Evolutionary conservation across 768 basidiomycete species (phyloP), one percentile per base, ranked within the genome.

Genomic region (Pulveroboletus ravenelii): DNA sequence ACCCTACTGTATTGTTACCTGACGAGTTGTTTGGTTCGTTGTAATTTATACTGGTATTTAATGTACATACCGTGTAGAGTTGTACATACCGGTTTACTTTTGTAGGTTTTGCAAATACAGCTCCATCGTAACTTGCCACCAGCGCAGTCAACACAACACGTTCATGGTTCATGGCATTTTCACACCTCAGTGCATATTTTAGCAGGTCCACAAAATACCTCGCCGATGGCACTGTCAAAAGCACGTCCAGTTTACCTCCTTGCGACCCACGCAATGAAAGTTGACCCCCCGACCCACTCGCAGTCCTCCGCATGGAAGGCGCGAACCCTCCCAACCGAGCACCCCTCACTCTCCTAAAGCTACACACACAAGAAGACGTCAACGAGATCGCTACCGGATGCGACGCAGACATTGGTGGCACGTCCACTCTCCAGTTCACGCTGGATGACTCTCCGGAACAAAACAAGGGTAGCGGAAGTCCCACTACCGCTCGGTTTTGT

Each of bases 331-430:
- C 84, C 9, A 71, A 72, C 41, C 80, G 83, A 32, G 68, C 68
- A 5, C 85, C 89, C n/a, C 73, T 77, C 48, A 78, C 81, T 0
- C 75, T 93, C 44, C 82, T 81, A 62, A 74, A 75, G 7, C 80
- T 93, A 67, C 82, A 85, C 59, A 74, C 79, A 0, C 70, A 59
- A 15, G 73, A 78, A 20, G 81, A 87, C 53, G 61, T 90, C 42
- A 55, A 74, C 4, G 72, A 79, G n/a, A 84, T 84, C 53, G 88
- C 85, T 0, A 80, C 79, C 0, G 94, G 94, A 3, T 90, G 86
- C 56, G 95, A 98, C 67, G 75, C 76, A 0, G 95, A 98, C 69
- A 85, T 94, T 39, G 93, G 94, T 6, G 89, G 93, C 23, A 78
- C 78, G 23, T 88, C 89, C 4, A 83, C 86, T 0, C 85, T 83